Percentiles rank a stretch among this genome's conserved stretches.
Conservation (phyloP, 2,329 filamentous ascomycete species). For the Huntiella decipiens region DNA sequence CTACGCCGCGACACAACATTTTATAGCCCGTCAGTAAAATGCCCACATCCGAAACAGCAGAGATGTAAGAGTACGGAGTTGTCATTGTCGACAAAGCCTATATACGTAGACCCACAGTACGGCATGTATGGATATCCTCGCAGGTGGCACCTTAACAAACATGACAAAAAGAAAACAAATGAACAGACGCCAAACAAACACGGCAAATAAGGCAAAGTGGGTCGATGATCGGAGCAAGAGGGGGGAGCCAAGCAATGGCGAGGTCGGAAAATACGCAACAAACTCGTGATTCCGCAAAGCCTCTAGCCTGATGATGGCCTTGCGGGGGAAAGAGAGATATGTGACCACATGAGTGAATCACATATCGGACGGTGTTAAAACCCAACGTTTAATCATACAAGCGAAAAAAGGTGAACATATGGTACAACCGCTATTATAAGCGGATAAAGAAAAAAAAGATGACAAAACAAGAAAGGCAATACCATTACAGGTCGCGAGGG, state of each 20-base stretch:
- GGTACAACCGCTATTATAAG: conserved; percentile 9
- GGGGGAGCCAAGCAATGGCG: no score
- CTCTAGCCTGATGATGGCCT: no score
- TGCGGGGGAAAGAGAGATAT: neutral
- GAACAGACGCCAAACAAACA: neutral
- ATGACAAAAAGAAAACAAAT: conserved; percentile 3
- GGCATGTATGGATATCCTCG: conserved; percentile 6
- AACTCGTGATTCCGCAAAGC: no score
- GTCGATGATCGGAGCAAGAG: neutral
- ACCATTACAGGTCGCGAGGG: conserved; percentile 11
- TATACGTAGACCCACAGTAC: neutral
- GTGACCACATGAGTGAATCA: neutral
- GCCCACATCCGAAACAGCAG: neutral
- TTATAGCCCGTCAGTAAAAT: neutral
- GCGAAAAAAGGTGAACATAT: conserved; percentile 18
- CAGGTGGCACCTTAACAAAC: conserved; percentile 5
- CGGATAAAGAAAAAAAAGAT: neutral
- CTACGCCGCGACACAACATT: neutral
- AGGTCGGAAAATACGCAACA: no score
- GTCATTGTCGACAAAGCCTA: neutral
- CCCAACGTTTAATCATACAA: conserved; percentile 10
- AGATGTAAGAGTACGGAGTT: neutral
- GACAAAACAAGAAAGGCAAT: neutral
- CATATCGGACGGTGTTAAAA: neutral
- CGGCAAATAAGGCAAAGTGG: neutral